Conservation (phyloP, 2,329 filamentous ascomycete genomes). For the Daldinia sp. region DNA sequence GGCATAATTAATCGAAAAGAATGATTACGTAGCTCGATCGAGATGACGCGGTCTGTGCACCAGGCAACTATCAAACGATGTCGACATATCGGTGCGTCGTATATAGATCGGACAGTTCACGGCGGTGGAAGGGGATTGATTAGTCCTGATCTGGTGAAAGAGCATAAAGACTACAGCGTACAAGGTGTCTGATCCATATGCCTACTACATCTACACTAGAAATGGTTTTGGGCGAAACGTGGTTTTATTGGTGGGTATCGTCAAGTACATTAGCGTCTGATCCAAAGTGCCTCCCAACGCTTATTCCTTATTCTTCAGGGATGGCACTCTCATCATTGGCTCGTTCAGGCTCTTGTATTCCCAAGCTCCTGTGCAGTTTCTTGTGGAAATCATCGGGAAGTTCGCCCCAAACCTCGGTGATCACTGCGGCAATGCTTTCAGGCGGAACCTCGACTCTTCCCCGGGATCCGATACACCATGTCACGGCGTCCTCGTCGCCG, state of each 20-base stretch:
- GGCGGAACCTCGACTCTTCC: conserved; percentile 87
- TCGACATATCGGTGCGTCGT: background rate
- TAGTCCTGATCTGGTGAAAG: background rate
- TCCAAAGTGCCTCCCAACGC: conserved; percentile 6
- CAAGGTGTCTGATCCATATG: background rate
- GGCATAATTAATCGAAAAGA: conserved; percentile 17
- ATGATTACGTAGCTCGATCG: too few species aligned
- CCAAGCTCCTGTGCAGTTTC: conserved; percentile 72
- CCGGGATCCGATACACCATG: conserved; percentile 86
- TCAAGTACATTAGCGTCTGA: conserved; percentile 9
- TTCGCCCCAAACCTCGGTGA: conserved; percentile 70
- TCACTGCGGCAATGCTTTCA: conserved; percentile 78
- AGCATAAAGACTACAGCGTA: background rate
- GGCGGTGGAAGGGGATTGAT: background rate
- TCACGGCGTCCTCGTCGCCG: conserved; percentile 80
- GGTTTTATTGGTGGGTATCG: conserved; percentile 13
- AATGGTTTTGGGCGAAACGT: background rate
- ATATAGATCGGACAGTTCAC: background rate
- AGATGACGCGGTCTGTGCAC: background rate
- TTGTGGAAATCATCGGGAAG: conserved; percentile 66
- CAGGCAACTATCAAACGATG: background rate
- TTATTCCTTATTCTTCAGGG: conserved; percentile 42
- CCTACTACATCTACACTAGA: background rate
- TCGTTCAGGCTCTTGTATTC: conserved; percentile 56
- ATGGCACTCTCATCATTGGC: conserved; percentile 36